A percentile compares a stretch with the other conserved stretches of the same genome.
Evolutionary conservation across 2,329 filamentous ascomycete species (phyloP).

Genomic region (Triangularia setosa): DNA sequence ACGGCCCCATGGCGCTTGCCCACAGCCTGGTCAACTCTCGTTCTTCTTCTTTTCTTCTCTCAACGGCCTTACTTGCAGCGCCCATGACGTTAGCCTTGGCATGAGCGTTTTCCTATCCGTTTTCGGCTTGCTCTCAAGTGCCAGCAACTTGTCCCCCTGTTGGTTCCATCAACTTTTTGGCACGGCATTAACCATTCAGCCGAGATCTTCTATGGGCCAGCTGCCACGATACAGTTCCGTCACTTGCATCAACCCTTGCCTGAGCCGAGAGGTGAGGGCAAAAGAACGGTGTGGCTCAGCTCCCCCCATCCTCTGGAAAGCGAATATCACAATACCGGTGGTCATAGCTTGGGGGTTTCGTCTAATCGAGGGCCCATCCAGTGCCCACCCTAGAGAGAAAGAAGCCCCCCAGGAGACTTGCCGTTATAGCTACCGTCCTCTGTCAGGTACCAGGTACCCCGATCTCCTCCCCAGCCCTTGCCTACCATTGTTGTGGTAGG

Average conservation of each 20-base stretch:
- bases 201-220: constrained; percentile 40
- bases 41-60: constrained; percentile 16
- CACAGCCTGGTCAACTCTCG: constrained; percentile 11
- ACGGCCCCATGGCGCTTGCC: constrained; percentile 20
- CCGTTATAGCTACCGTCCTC: constrained; percentile 38
- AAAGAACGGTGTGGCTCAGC: constrained; percentile 37
- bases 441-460: constrained; percentile 39
- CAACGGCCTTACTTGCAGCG: constrained; percentile 20
- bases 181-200: constrained; percentile 50
- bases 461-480: constrained; percentile 16
- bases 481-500: constrained; percentile 30
- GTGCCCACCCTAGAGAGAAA: constrained; percentile 21
- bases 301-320: constrained; percentile 25
- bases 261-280: constrained; percentile 23
- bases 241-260: constrained; percentile 33
- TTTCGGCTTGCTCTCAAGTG: constrained; percentile 27
- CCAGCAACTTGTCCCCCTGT: constrained; percentile 28
- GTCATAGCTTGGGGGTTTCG: constrained; percentile 34
- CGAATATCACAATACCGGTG: constrained; percentile 25
- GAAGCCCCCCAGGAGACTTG: constrained; percentile 28
- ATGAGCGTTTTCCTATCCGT: constrained; percentile 24
- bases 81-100: constrained; percentile 21
- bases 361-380: constrained; percentile 30
- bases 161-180: constrained; percentile 37
- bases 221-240: constrained; percentile 36